These are phyloP conservation scores for Platismatia glauca DNA, from an alignment of 495 filamentous ascomycete genomes.

Conservation along the genomic window DNA sequence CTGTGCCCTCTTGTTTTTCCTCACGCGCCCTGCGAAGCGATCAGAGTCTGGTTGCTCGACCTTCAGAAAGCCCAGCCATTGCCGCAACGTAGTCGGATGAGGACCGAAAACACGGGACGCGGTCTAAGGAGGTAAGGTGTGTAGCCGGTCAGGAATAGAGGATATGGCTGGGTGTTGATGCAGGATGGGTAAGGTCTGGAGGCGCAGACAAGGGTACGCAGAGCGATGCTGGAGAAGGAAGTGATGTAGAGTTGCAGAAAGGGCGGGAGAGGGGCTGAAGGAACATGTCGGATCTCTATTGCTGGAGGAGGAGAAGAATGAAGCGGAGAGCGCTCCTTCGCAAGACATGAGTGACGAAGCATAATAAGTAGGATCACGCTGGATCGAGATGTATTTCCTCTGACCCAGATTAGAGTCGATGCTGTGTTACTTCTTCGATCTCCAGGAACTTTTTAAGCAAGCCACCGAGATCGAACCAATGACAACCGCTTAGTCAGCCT, in stretches of 20 bases:
- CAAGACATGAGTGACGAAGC: neutral
- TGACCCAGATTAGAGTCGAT: neutral
- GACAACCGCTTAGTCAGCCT: neutral
- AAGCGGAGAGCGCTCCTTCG: neutral
- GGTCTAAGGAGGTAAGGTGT: neutral
- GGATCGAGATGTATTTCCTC: neutral
- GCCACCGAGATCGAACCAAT: slow-evolving; percentile 3
- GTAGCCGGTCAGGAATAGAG: neutral
- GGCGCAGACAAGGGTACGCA: neutral
- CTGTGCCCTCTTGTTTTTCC: neutral
- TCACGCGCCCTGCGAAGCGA: neutral
- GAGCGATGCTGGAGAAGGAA: neutral
- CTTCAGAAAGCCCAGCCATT: neutral
- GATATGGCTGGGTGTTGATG: neutral
- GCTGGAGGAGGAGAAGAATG: neutral
- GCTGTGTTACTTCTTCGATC: neutral
- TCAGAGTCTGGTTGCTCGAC: neutral
- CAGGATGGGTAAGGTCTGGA: neutral
- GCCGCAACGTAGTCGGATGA: neutral
- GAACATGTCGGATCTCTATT: too few species aligned
- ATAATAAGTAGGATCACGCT: neutral
- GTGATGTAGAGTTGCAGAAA: neutral
- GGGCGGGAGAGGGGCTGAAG: neutral
- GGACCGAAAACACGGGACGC: neutral
- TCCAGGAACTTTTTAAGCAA: neutral